A percentile compares a stretch with the other conserved stretches of the same genome.
Conservation (phyloP, 2,329 filamentous ascomycete genomes). For the Coniochaeta sp. region DNA sequence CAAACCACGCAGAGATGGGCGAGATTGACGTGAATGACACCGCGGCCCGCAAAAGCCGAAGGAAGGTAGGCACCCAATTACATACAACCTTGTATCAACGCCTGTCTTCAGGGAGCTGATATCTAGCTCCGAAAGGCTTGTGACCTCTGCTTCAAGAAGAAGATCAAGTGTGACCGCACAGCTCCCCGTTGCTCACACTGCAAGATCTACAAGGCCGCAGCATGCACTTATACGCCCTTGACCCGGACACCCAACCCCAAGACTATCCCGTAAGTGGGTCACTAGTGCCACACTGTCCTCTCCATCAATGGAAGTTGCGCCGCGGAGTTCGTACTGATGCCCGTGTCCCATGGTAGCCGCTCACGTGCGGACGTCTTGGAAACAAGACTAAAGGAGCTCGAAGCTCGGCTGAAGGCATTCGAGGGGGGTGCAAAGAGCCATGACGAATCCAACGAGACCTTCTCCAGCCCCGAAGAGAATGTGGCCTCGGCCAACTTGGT, state of each 20-base stretch:
- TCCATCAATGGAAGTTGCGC: not conserved
- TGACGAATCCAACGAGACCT: not conserved
- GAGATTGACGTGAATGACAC: not conserved
- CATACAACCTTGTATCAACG: not conserved
- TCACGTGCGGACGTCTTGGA: not conserved
- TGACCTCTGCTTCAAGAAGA: slow-evolving; percentile 36
- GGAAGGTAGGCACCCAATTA: not conserved
- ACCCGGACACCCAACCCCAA: not conserved
- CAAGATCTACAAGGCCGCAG: slow-evolving; percentile 31
- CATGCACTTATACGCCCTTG: slow-evolving; percentile 9
- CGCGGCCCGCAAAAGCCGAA: not conserved
- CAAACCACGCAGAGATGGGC: not conserved
- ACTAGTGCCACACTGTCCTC: not conserved
- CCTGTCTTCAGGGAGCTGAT: not conserved
- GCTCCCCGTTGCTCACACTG: slow-evolving; percentile 37
- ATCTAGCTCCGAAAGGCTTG: slow-evolving; percentile 21
- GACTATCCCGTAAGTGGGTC: not conserved
- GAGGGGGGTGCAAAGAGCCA: not conserved
- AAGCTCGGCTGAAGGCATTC: not conserved
- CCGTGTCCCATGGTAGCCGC: not conserved
- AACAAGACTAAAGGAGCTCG: not conserved
- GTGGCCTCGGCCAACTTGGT: not conserved
- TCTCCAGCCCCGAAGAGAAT: not conserved
- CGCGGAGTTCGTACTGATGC: not conserved
- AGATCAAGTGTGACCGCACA: slow-evolving; percentile 38